Base-by-base conservation (phyloP, 1,284 basidiomycete genomes). In the Malassezia brasiliensis region DNA sequence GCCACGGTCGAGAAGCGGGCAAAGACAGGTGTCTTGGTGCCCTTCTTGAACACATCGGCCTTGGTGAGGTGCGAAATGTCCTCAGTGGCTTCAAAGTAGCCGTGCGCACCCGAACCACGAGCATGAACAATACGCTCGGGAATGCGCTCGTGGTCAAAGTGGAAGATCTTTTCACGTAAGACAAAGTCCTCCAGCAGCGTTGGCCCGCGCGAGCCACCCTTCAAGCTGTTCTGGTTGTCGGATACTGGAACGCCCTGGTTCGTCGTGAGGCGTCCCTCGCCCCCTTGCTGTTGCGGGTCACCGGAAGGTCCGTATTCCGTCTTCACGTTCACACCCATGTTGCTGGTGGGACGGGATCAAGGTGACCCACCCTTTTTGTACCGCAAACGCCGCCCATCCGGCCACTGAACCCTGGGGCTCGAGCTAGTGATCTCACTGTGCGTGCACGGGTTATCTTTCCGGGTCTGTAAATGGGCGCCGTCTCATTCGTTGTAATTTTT, bases 131-230 rank as follows among this genome's bases (percentile, higher is more conserved):
- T 86, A 76, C 89, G 87, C 81, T 93, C 91, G 19, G 90, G 90
- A 72, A 96, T 91, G 5, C 90, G 85, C 79, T 94, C 90, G 53
- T 88, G 83, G 77, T 88, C 87, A 71, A 93, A 91, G 80, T 91
- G 88, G 38, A 87, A 84, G 63, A 93, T 81, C 53, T 87, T 79
- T 77, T 91, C 65, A 46, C 64, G 62, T 19, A 64, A 55, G n/a
- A 51, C 39, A 51, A 63, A 63, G 52, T 68, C 66, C 55, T 68
- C 63, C 19, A 68, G 56, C 31, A 66, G 52, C 38, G 47, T 41
- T 5, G 46, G 46, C 5, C 52, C 52, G 12, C 47, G 46, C 31
- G 46, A 37, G n/a, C 52, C 52, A 15, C 20, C 20, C n/a, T 28
- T 49, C 31, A 54, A 38, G 14, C 39, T 49, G 47, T 49, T 48